Evolutionary conservation across 768 basidiomycete species (phyloP).

Genomic region (Amanita rubescens): DNA sequence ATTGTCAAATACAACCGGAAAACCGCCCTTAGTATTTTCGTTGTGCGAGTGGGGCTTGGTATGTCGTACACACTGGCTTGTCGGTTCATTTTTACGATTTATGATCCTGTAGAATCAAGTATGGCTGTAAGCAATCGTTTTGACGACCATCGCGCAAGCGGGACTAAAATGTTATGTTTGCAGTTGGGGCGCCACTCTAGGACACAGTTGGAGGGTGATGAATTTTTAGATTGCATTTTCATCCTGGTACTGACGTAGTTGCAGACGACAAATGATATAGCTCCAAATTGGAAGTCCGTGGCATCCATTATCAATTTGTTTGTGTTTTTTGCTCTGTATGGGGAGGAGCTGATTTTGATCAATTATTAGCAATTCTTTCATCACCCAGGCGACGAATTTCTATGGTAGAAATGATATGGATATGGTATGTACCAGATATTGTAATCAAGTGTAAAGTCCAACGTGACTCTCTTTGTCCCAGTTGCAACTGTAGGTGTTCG

Average conservation of each 20-base stretch:
- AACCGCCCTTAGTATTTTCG: slow-evolving; percentile 48
- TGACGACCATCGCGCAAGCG: too few relatives aligned
- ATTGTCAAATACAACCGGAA: too few relatives aligned
- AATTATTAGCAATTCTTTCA: slow-evolving; percentile 51
- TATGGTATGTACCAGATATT: slow-evolving; percentile 35
- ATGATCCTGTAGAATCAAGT: slow-evolving; percentile 37
- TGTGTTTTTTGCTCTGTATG: slow-evolving; percentile 1
- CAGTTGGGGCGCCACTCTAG: too few relatives aligned
- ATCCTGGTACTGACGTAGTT: slow-evolving; percentile 18
- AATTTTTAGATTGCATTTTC: background rate
- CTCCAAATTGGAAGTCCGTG: slow-evolving; percentile 46
- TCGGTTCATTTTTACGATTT: background rate
- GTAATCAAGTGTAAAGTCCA: background rate
- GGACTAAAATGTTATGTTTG: too few relatives aligned
- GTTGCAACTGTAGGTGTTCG: too few relatives aligned
- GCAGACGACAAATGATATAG: slow-evolving; percentile 52
- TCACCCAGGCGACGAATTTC: slow-evolving; percentile 54
- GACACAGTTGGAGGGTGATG: too few relatives aligned
- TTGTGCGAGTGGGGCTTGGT: slow-evolving; percentile 65
- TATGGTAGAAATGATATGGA: too few relatives aligned
- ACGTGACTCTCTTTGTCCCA: slow-evolving; percentile 35
- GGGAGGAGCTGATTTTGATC: background rate
- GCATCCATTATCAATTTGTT: slow-evolving; percentile 54
- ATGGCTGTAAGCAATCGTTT: slow-evolving; percentile 33
- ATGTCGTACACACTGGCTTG: slow-evolving; percentile 12